A percentile compares a stretch with the other conserved stretches of the same genome.
Evolutionary conservation across 2,329 filamentous ascomycete genomes (phyloP).

Genomic region (Ustilaginoidea virens): DNA sequence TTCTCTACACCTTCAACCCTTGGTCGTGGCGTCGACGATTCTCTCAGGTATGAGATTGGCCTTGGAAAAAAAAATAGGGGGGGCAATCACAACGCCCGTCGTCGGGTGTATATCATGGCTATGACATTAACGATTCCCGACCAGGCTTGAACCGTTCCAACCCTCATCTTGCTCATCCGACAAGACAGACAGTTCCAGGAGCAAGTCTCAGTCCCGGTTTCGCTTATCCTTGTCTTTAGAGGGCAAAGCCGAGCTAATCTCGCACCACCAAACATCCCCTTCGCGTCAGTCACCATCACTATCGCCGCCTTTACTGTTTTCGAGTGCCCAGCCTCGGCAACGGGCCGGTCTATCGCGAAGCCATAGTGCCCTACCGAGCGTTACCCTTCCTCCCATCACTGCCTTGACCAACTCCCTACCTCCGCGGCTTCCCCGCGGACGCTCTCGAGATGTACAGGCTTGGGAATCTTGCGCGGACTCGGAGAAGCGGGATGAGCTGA

Average conservation of each 20-base stretch:
- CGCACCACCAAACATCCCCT: slow-evolving; percentile 53
- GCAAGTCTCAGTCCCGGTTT: slow-evolving; percentile 36
- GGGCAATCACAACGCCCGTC: no score
- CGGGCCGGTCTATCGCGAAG: slow-evolving; percentile 47
- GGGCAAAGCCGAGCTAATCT: slow-evolving; percentile 76
- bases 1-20: slow-evolving; percentile 33
- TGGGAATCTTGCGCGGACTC: slow-evolving; percentile 88
- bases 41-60: no score
- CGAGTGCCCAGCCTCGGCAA: slow-evolving; percentile 30
- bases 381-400: slow-evolving; percentile 42
- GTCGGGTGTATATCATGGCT: no score
- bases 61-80: no score
- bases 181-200: slow-evolving; percentile 19
- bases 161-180: slow-evolving; percentile 26
- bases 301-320: slow-evolving; percentile 30
- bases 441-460: slow-evolving; percentile 73
- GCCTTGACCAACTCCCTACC: slow-evolving; percentile 36
- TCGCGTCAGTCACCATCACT: slow-evolving; percentile 33
- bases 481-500: slow-evolving; percentile 63
- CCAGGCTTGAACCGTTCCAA: slow-evolving; percentile 28
- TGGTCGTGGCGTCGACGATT: slow-evolving; percentile 23
- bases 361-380: slow-evolving; percentile 47
- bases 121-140: no score
- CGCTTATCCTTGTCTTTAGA: slow-evolving; percentile 74
- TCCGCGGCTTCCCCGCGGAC: slow-evolving; percentile 45